Evolutionary conservation across 1,284 basidiomycete genomes (phyloP).

Genomic region (Butyriboletus appendiculatus): DNA sequence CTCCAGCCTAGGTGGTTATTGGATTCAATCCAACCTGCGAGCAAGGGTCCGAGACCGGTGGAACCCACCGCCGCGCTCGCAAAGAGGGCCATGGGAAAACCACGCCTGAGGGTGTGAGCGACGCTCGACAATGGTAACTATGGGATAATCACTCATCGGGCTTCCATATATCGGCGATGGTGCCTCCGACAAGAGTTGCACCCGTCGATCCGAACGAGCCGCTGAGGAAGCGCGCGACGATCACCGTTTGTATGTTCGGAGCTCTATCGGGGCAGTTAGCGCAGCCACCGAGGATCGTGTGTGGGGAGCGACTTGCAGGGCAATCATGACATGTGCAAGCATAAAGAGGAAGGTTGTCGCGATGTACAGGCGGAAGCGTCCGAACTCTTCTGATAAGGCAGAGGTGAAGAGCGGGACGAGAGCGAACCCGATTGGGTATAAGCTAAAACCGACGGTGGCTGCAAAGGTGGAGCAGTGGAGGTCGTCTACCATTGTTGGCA

Average conservation of each 20-base stretch:
- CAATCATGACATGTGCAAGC: constrained; percentile 41
- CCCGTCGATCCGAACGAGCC: constrained; percentile 51
- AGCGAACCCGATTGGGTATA: constrained; percentile 50
- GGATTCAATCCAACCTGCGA: constrained; percentile 59
- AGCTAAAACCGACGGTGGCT: constrained; percentile 40
- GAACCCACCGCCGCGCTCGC: constrained; percentile 48
- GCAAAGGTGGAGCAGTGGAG: constrained; percentile 39
- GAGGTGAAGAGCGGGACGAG: constrained; percentile 50
- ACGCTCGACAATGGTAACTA: not conserved
- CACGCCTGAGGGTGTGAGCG: constrained; percentile 42
- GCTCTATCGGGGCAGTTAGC: constrained; percentile 22
- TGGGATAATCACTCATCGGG: constrained; percentile 28
- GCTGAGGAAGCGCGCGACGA: constrained; percentile 30
- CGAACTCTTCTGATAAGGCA: constrained; percentile 54
- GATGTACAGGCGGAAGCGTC: constrained; percentile 48
- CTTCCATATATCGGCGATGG: constrained; percentile 52
- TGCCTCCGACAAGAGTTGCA: constrained; percentile 65
- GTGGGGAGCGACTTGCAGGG: constrained; percentile 36
- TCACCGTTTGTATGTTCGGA: constrained; percentile 34
- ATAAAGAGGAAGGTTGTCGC: constrained; percentile 40
- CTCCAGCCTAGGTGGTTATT: constrained; percentile 55
- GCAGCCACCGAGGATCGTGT: not conserved
- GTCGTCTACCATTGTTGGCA: constrained; percentile 44
- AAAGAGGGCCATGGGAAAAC: constrained; percentile 61
- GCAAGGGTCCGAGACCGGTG: constrained; percentile 54